A percentile compares a stretch with the other conserved stretches of the same genome.
These are phyloP conservation scores for Typha latifolia DNA, from an alignment of 176 grass and related monocot species.

Conservation along the genomic window DNA sequence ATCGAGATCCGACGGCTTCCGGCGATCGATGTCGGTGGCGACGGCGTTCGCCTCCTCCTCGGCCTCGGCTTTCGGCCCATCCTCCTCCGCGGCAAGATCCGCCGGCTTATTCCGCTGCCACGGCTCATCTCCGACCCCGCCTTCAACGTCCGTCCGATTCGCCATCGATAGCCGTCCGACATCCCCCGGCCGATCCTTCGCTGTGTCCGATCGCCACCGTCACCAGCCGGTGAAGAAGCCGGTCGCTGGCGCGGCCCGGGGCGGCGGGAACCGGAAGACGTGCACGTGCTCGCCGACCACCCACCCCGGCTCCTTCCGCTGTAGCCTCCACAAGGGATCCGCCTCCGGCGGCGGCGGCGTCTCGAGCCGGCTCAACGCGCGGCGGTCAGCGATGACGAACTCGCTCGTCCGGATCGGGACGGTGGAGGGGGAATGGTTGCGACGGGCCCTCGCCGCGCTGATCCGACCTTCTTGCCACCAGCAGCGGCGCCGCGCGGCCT, in stretches of 20 bases:
- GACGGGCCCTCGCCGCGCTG: constrained; percentile 39
- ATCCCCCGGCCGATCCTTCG: not conserved
- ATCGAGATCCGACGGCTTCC: not conserved
- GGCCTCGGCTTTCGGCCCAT: not conserved
- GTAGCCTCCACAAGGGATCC: constrained; percentile 34
- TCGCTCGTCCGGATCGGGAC: constrained; percentile 48
- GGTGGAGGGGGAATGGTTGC: constrained; percentile 47
- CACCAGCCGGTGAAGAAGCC: not conserved
- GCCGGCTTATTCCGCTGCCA: not conserved
- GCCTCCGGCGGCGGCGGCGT: not conserved
- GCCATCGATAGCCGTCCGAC: not conserved
- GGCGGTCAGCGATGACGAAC: constrained; percentile 48
- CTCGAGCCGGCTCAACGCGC: constrained; percentile 24
- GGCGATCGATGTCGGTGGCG: not conserved
- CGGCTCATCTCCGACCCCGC: not conserved
- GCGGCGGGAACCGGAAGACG: constrained; percentile 13
- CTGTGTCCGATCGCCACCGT: not conserved
- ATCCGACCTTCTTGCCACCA: constrained; percentile 44
- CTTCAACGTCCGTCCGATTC: not conserved
- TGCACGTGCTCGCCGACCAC: constrained; percentile 63
- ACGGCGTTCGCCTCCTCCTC: not conserved
- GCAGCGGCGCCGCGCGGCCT: constrained; percentile 26
- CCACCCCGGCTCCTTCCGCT: constrained; percentile 68
- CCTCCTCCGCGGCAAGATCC: not conserved
- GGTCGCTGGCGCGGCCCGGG: not conserved